A percentile compares a stretch with the other conserved stretches of the same genome.
These are phyloP conservation scores for Grigorovia transvaalensis DNA, from an alignment of 805 yeast species.

Conservation along the genomic window DNA sequence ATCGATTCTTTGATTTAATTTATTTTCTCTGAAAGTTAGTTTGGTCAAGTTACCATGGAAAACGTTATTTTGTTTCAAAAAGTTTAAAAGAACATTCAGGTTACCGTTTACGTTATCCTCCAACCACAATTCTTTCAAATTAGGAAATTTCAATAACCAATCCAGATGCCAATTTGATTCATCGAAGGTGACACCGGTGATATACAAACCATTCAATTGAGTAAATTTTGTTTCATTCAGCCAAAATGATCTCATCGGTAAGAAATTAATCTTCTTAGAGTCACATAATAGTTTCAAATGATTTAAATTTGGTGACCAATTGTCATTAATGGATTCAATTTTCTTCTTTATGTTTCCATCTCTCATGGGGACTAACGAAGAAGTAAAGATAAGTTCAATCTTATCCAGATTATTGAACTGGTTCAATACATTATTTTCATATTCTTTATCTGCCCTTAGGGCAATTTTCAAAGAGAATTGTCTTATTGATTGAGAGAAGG, in stretches of 20 bases:
- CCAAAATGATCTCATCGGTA: slow-evolving; percentile 11
- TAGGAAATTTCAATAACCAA: slow-evolving; percentile 18
- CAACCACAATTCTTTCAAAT: slow-evolving; percentile 21
- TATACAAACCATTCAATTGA: slow-evolving; percentile 9
- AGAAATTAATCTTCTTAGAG: slow-evolving; percentile 9
- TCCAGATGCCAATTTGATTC: slow-evolving; percentile 5
- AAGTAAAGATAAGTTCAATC: slow-evolving; percentile 14
- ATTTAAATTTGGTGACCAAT: slow-evolving; percentile 13
- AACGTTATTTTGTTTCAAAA: slow-evolving; percentile 10
- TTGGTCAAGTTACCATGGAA: slow-evolving; percentile 10
- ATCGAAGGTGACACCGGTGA: slow-evolving; percentile 16
- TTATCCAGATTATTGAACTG: slow-evolving; percentile 12
- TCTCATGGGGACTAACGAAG: slow-evolving; percentile 11
- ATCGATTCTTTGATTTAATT: slow-evolving; percentile 6
- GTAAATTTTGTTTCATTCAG: slow-evolving; percentile 3
- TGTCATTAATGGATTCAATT: slow-evolving; percentile 1
- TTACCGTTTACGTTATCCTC: slow-evolving; percentile 20
- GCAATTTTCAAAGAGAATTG: slow-evolving; percentile 14
- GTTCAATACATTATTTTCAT: slow-evolving; percentile 12
- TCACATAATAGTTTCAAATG: slow-evolving; percentile 19
- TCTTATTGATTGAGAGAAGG: slow-evolving; percentile 5
- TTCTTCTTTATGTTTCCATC: neutral
- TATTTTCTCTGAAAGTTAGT: slow-evolving; percentile 23
- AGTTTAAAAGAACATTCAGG: slow-evolving; percentile 11
- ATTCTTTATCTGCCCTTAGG: slow-evolving; percentile 14